phyloP scores from a whole-genome alignment of 2,329 filamentous ascomycete genomes.

The Davidsoniella neocaledoniae region DNA sequence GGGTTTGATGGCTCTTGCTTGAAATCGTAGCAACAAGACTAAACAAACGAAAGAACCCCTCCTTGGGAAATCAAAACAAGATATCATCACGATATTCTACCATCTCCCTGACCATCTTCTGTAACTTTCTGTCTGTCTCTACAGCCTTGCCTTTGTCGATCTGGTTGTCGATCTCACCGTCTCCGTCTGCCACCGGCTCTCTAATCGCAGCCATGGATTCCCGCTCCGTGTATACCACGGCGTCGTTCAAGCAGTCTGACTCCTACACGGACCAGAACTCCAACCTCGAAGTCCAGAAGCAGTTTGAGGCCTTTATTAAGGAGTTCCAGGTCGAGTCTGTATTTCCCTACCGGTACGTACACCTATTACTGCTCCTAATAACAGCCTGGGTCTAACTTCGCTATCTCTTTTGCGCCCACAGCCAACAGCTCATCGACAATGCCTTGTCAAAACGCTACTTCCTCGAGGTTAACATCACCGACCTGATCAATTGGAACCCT shows the following conservation, averaged over 20 bases:
- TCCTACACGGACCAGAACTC: constrained; percentile 51
- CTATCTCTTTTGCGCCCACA: constrained; percentile 20
- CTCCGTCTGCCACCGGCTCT: neutral
- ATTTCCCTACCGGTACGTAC: constrained; percentile 11
- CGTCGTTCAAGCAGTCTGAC: constrained; percentile 28
- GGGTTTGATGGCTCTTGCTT: neutral
- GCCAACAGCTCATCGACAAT: constrained; percentile 92
- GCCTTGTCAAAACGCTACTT: constrained; percentile 86
- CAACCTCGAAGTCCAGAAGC: constrained; percentile 54
- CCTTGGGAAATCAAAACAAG: neutral
- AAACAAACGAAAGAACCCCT: neutral
- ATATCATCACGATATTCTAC: neutral
- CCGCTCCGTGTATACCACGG: constrained; percentile 11
- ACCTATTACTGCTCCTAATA: neutral
- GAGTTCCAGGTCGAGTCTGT: constrained; percentile 5
- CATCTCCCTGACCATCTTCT: neutral
- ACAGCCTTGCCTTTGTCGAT: neutral
- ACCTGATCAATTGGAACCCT: constrained; percentile 91
- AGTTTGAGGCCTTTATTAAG: constrained; percentile 64
- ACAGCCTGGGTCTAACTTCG: neutral
- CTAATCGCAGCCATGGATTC: constrained; percentile 5
- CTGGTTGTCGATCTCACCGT: neutral
- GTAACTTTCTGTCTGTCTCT: too few species aligned
- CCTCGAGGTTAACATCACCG: constrained; percentile 89
- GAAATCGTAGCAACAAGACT: neutral